phyloP scores from a whole-genome alignment of 1,284 basidiomycete genomes.

The Austropuccinia psidii region DNA sequence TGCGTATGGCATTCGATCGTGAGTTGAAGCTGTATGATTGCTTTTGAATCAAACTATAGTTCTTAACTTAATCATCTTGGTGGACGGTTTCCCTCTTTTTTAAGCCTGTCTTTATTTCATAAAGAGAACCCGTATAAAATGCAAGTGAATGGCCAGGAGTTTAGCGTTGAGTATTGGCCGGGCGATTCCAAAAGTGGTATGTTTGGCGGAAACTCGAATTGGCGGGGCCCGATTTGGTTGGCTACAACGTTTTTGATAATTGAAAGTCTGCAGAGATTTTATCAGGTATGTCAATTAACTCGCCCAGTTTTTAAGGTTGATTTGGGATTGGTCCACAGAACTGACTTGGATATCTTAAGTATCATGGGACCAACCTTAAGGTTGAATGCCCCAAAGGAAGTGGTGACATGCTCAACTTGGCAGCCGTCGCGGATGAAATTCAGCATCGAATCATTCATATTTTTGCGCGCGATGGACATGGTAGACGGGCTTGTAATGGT shows the following conservation, averaged over 20 bases:
- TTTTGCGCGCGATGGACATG: constrained; percentile 79
- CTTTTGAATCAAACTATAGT: not conserved
- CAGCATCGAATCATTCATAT: constrained; percentile 96
- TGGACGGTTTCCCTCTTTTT: not conserved
- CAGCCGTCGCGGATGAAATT: constrained; percentile 87
- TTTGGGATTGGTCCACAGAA: constrained; percentile 43
- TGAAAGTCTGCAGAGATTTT: constrained; percentile 88
- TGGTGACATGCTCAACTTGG: constrained; percentile 88
- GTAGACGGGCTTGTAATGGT: constrained; percentile 81
- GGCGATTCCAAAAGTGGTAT: constrained; percentile 93
- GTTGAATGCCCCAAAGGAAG: constrained; percentile 93
- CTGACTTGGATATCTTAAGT: constrained; percentile 37
- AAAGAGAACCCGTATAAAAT: constrained; percentile 90
- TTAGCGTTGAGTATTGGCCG: constrained; percentile 94
- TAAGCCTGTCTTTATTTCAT: constrained; percentile 74
- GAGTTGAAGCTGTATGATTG: constrained; percentile 46
- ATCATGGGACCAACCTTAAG: constrained; percentile 45
- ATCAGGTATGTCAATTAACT: constrained; percentile 71
- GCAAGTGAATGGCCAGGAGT: constrained; percentile 80
- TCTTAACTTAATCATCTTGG: not conserved
- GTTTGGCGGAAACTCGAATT: constrained; percentile 98
- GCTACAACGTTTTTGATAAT: constrained; percentile 83
- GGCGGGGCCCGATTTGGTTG: constrained; percentile 79
- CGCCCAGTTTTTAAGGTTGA: constrained; percentile 54
- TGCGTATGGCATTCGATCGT: constrained; percentile 91